These are phyloP conservation scores for Lentinula guzmanii DNA, from an alignment of 768 basidiomycete genomes.

Conservation along the genomic window DNA sequence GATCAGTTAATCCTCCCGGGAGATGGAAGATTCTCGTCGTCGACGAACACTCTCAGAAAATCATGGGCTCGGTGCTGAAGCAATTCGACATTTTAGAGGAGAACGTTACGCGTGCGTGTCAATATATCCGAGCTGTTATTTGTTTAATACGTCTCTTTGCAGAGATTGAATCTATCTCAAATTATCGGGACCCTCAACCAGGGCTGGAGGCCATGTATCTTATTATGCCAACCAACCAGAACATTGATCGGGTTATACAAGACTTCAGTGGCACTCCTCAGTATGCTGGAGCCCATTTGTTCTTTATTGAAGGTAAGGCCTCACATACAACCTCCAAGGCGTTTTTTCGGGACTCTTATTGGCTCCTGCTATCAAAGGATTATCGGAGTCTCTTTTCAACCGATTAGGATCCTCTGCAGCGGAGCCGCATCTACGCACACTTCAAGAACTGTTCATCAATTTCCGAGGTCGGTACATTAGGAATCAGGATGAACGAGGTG, in stretches of 20 bases:
- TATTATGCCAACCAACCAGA: constrained; percentile 91
- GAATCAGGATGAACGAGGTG: background rate
- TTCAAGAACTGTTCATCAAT: constrained; percentile 89
- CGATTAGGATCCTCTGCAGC: constrained; percentile 71
- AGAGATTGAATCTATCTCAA: constrained; percentile 93
- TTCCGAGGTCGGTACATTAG: constrained; percentile 69
- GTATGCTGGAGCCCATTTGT: constrained; percentile 84
- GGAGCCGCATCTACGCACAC: constrained; percentile 64
- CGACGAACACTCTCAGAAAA: constrained; percentile 83
- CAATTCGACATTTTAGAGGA: constrained; percentile 93
- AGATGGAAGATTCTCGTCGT: constrained; percentile 98
- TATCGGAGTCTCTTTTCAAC: constrained; percentile 74
- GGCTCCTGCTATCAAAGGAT: constrained; percentile 34
- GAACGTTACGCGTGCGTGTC: constrained; percentile 85
- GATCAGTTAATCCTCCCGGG: constrained; percentile 79
- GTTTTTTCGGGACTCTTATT: background rate
- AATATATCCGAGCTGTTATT: background rate
- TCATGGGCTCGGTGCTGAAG: constrained; percentile 82
- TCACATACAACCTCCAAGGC: constrained; percentile 1
- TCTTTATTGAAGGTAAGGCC: constrained; percentile 79
- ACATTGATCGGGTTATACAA: constrained; percentile 83
- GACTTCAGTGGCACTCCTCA: constrained; percentile 64
- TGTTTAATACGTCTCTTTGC: constrained; percentile 7
- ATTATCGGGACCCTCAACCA: constrained; percentile 73
- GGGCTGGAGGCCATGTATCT: constrained; percentile 91